These are phyloP conservation scores for Arabidopsis lyrata DNA, from an alignment of 441 rosid genomes.

Conservation along the genomic window DNA sequence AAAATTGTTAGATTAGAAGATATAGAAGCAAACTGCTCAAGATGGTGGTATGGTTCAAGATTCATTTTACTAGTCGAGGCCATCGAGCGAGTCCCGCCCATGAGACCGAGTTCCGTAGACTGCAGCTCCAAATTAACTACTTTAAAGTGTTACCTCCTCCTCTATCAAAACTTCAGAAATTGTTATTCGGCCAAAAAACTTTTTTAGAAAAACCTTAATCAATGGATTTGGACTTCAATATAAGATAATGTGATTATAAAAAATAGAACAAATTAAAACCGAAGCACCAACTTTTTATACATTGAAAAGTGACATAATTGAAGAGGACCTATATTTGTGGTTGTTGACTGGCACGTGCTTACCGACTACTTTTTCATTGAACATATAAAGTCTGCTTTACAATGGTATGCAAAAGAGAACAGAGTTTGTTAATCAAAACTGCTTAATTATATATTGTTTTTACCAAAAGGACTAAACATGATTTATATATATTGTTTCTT, in stretches of 20 bases:
- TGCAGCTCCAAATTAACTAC: neutral
- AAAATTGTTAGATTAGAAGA: neutral
- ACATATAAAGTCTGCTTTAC: conserved; percentile 12
- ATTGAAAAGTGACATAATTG: conserved; percentile 16
- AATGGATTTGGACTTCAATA: neutral
- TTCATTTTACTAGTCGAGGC: neutral
- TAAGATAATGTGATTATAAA: neutral
- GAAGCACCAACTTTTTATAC: neutral
- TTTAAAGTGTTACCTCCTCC: neutral
- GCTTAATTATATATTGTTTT: conserved; percentile 1
- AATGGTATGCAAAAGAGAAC: conserved; percentile 22
- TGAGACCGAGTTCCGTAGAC: neutral
- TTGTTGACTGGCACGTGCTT: conserved; percentile 31
- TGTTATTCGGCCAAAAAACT: neutral
- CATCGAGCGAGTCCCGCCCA: neutral
- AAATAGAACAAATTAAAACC: neutral
- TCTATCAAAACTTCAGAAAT: neutral
- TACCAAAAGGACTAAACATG: conserved; percentile 3
- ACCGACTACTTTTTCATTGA: conserved; percentile 9
- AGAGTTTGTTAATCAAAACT: conserved; percentile 22
- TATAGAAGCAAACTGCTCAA: neutral
- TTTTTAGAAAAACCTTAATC: neutral
- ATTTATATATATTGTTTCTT: conserved; percentile 14
- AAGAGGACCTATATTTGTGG: neutral
- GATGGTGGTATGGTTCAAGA: neutral